Percentiles rank a stretch among this genome's conserved stretches.
Conservation (phyloP, 1,284 basidiomycete genomes). For the Rhizoctonia solani region DNA sequence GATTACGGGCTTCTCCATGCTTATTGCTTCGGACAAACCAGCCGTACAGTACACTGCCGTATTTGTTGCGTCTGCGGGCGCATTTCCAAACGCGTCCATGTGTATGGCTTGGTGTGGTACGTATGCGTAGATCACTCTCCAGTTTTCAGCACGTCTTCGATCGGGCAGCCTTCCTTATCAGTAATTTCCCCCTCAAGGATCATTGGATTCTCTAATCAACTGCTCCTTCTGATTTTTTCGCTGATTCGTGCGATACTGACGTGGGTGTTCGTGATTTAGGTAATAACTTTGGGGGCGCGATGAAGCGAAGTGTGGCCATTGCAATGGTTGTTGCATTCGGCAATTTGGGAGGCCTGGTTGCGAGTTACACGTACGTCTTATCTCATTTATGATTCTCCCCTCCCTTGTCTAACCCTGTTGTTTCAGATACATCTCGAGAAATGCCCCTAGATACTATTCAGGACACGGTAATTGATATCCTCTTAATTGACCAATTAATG, state of each 20-base stretch:
- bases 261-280: slow-evolving; percentile 3
- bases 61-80: slow-evolving; percentile 46
- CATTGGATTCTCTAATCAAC: neutral
- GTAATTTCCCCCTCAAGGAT: neutral
- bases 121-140: neutral
- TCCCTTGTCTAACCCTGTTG: neutral
- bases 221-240: neutral
- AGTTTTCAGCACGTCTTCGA: neutral
- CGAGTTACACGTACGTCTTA: slow-evolving; percentile 42
- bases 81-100: slow-evolving; percentile 46
- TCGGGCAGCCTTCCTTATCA: neutral
- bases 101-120: slow-evolving; percentile 44
- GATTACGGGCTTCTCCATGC: slow-evolving; percentile 43
- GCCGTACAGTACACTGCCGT: slow-evolving; percentile 45
- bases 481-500: too few species aligned
- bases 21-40: slow-evolving; percentile 41
- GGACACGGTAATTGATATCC: slow-evolving; percentile 11
- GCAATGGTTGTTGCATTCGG: slow-evolving; percentile 46
- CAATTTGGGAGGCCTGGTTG: slow-evolving; percentile 44
- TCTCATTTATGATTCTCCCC: neutral
- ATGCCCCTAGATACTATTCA: slow-evolving; percentile 24
- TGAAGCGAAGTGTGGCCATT: slow-evolving; percentile 45
- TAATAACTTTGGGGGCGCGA: slow-evolving; percentile 45
- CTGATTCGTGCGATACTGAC: neutral
- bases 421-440: slow-evolving; percentile 22